These are phyloP conservation scores for Pseudozyma sp. DNA, from an alignment of 1,284 basidiomycete species.

Conservation along the genomic window DNA sequence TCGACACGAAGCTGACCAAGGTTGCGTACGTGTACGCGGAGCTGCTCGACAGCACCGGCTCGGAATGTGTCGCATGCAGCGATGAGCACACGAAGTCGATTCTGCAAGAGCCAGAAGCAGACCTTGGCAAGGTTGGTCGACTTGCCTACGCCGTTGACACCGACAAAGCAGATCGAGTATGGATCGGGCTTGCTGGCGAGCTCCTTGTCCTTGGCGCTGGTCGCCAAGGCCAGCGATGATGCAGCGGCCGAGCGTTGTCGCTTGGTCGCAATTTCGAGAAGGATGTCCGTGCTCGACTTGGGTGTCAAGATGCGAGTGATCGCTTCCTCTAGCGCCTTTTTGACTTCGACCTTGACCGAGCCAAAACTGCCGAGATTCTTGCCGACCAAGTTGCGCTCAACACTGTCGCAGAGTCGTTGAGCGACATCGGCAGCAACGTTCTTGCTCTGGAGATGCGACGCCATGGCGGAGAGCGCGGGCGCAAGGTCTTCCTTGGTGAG, in stretches of 20 bases:
- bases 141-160: constrained; percentile 99
- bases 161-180: constrained; percentile 95
- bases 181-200: constrained; percentile 75
- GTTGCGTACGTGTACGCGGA: constrained; percentile 95
- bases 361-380: constrained; percentile 71
- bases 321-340: constrained; percentile 83
- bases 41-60: constrained; percentile 96
- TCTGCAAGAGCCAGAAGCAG: constrained; percentile 98
- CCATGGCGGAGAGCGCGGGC: constrained; percentile 92
- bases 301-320: constrained; percentile 95
- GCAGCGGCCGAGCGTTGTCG: constrained; percentile 53
- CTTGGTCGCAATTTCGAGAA: constrained; percentile 77
- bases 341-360: constrained; percentile 83
- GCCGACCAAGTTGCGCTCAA: constrained; percentile 87
- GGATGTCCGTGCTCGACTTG: constrained; percentile 92
- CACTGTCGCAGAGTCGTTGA: constrained; percentile 91
- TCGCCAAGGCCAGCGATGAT: constrained; percentile 66
- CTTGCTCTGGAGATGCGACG: constrained; percentile 97
- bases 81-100: constrained; percentile 90
- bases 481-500: constrained; percentile 85
- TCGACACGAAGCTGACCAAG: constrained; percentile 79
- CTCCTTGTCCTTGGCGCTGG: constrained; percentile 67
- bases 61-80: constrained; percentile 99
- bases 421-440: constrained; percentile 97
- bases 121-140: constrained; percentile 98